Conservation (phyloP, 352 stramenopile genomes). For the Aphanomyces invadans region DNA sequence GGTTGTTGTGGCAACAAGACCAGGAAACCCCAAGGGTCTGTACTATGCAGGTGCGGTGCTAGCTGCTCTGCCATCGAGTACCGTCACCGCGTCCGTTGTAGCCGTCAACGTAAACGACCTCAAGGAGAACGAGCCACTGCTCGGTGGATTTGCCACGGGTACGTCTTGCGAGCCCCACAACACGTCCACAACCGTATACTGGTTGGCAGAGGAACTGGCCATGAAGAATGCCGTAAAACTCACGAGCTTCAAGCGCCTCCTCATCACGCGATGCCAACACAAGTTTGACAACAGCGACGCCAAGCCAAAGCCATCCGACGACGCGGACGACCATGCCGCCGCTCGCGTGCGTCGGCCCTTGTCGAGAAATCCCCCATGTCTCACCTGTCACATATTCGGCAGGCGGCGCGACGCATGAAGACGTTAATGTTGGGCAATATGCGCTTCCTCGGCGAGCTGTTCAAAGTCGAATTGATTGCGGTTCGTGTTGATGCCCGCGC, state of each 20-base stretch:
- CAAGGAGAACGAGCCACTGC: constrained; percentile 49
- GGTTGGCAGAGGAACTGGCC: constrained; percentile 32
- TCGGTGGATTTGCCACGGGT: constrained; percentile 52
- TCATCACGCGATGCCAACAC: constrained; percentile 66
- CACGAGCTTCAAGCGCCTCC: constrained; percentile 63
- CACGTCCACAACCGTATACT: constrained; percentile 12
- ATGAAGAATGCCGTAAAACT: constrained; percentile 38
- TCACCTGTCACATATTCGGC: not conserved
- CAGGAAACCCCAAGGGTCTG: not conserved
- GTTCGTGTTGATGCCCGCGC: constrained; percentile 27
- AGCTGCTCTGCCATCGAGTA: not conserved
- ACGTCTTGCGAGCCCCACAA: not conserved
- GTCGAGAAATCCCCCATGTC: too few relatives aligned
- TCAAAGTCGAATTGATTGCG: constrained; percentile 81
- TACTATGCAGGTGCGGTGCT: not conserved
- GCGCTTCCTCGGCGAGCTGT: constrained; percentile 81
- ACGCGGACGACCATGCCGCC: constrained; percentile 32
- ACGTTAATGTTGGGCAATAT: constrained; percentile 81
- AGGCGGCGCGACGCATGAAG: constrained; percentile 58
- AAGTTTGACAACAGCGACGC: constrained; percentile 68
- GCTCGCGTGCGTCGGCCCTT: not conserved
- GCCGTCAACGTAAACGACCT: constrained; percentile 47
- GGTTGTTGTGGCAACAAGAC: not conserved
- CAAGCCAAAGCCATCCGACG: constrained; percentile 32
- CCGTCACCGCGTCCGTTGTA: constrained; percentile 22